Conservation (phyloP, 768 basidiomycete genomes). For the Leucogyrophana mollusca region DNA sequence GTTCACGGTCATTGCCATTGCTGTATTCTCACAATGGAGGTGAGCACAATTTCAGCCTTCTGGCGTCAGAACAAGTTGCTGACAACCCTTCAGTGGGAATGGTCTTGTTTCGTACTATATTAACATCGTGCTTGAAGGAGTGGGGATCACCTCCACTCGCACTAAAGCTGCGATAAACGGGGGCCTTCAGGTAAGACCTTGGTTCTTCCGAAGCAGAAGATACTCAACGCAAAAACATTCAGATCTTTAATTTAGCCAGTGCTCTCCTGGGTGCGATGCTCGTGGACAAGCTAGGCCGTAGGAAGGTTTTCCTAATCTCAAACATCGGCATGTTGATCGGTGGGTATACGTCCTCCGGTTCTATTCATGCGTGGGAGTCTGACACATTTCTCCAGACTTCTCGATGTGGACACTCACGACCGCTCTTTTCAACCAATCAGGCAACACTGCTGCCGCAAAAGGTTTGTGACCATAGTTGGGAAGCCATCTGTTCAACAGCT, state of each 20-base stretch:
- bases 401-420: slow-evolving; percentile 53
- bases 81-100: slow-evolving; percentile 45
- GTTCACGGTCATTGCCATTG: slow-evolving; percentile 64
- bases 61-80: slow-evolving; percentile 2
- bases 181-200: slow-evolving; percentile 45
- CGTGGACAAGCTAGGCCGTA: slow-evolving; percentile 66
- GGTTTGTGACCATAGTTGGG: slow-evolving; percentile 8
- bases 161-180: slow-evolving; percentile 66
- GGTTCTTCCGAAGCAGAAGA: not conserved
- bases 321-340: slow-evolving; percentile 59
- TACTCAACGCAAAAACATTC: not conserved
- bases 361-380: not conserved
- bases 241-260: slow-evolving; percentile 64
- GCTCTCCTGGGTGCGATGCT: slow-evolving; percentile 61
- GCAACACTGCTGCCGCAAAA: slow-evolving; percentile 30
- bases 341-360: slow-evolving; percentile 23
- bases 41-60: slow-evolving; percentile 20
- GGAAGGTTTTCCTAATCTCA: slow-evolving; percentile 65
- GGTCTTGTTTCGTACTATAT: slow-evolving; percentile 77
- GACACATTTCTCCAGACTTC: slow-evolving; percentile 38
- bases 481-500: too few species aligned
- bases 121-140: slow-evolving; percentile 60
- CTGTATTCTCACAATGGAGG: slow-evolving; percentile 77
- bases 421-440: slow-evolving; percentile 34
- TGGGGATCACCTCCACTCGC: slow-evolving; percentile 53